These are phyloP conservation scores for Leersia perrieri DNA, from an alignment of 176 grass and related monocot genomes.

Conservation along the genomic window DNA sequence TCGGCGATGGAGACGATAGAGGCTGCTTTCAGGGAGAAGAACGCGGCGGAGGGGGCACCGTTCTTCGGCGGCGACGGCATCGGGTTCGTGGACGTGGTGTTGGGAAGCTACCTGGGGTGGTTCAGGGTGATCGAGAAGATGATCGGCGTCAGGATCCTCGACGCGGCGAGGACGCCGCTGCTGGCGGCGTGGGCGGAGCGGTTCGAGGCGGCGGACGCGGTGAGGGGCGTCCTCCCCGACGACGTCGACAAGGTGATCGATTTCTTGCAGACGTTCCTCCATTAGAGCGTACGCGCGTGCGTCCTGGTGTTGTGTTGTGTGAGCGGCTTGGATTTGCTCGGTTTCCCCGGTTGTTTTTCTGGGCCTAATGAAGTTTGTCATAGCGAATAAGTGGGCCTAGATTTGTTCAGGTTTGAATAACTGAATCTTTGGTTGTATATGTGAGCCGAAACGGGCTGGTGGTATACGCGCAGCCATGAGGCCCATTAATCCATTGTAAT, in stretches of 20 bases:
- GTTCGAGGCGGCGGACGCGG: slow-evolving; percentile 1
- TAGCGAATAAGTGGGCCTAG: background rate
- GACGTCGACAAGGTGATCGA: slow-evolving; percentile 44
- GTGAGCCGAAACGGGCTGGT: no score
- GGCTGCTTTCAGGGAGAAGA: slow-evolving; percentile 1
- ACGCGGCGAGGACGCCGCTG: slow-evolving; percentile 25
- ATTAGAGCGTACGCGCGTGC: slow-evolving; percentile 6
- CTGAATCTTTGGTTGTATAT: no score
- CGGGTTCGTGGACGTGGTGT: slow-evolving; percentile 36
- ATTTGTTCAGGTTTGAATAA: background rate
- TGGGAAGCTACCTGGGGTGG: slow-evolving; percentile 44
- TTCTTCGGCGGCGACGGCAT: slow-evolving; percentile 45
- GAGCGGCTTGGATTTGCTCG: background rate
- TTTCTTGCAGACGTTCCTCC: slow-evolving; percentile 34
- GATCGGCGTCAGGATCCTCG: slow-evolving; percentile 28
- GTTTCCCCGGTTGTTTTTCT: background rate
- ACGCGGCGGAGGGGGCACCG: background rate
- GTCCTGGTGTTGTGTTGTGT: background rate
- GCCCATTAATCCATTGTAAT: no score
- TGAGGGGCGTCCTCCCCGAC: slow-evolving; percentile 29
- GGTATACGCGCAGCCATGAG: no score
- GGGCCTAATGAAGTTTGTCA: background rate
- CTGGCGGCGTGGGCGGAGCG: slow-evolving; percentile 33
- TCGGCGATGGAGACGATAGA: slow-evolving; percentile 50
- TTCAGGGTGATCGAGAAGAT: slow-evolving; percentile 46